Evolutionary conservation across 1,284 basidiomycete genomes (phyloP).

Genomic region (Cryptococcus sp.): DNA sequence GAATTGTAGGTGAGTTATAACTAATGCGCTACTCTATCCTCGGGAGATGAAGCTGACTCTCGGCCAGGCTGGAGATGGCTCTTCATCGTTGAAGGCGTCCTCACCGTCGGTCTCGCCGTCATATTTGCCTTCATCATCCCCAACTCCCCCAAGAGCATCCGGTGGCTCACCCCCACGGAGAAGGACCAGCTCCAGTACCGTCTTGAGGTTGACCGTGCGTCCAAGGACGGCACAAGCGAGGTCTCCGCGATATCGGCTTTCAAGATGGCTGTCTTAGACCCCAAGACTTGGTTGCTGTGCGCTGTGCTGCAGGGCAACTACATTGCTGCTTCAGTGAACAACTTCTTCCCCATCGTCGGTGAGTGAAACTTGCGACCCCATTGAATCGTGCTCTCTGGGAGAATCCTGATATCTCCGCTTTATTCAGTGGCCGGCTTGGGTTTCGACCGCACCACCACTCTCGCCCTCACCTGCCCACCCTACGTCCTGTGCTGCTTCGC

Average conservation of each 20-base stretch:
- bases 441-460: conserved; percentile 42
- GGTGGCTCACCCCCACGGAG: conserved; percentile 36
- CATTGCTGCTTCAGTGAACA: conserved; percentile 43
- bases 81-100: conserved; percentile 26
- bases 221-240: conserved; percentile 36
- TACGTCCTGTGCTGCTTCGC: conserved; percentile 41
- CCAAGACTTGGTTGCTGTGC: conserved; percentile 40
- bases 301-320: conserved; percentile 17
- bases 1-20: conserved; percentile 34
- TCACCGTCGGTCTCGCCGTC: conserved; percentile 35
- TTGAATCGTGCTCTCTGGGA: background rate
- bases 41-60: background rate
- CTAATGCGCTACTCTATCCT: background rate
- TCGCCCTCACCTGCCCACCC: conserved; percentile 44
- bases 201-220: conserved; percentile 36
- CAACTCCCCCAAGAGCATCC: conserved; percentile 34
- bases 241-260: conserved; percentile 27
- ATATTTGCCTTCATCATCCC: conserved; percentile 40
- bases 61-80: conserved; percentile 19
- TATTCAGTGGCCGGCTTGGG: conserved; percentile 15
- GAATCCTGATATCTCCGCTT: background rate
- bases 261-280: conserved; percentile 33
- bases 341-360: conserved; percentile 46
- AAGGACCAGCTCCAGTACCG: conserved; percentile 37
- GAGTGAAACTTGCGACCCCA: conserved; percentile 4